Evolutionary conservation across 768 basidiomycete species (phyloP).

Genomic region (Lentinula lateritia): DNA sequence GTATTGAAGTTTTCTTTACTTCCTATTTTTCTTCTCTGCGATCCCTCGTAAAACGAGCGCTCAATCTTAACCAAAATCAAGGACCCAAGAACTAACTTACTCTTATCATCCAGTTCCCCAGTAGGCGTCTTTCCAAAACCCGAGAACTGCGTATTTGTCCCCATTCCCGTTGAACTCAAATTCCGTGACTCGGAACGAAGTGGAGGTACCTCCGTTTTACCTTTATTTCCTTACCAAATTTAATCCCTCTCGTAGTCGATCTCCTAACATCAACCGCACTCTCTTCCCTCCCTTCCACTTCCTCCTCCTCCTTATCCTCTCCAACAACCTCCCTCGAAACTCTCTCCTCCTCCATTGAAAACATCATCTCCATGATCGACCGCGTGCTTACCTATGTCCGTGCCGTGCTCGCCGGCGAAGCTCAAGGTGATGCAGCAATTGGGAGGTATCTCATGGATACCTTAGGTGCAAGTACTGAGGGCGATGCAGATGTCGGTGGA

Average conservation of each 20-base stretch:
- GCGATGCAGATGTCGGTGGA: conserved; percentile 54
- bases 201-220: conserved; percentile 25
- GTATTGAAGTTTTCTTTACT: conserved; percentile 11
- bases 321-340: conserved; percentile 59
- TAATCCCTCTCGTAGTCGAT: conserved; percentile 5
- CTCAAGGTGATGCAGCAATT: conserved; percentile 74
- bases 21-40: background rate
- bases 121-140: conserved; percentile 86
- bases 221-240: too few relatives aligned
- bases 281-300: conserved; percentile 41
- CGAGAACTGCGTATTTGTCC: conserved; percentile 93
- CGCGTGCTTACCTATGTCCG: conserved; percentile 83
- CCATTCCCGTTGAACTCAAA: conserved; percentile 82
- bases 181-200: conserved; percentile 82
- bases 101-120: conserved; percentile 54
- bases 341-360: conserved; percentile 66
- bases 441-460: conserved; percentile 92
- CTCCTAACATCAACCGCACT: background rate
- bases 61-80: too few relatives aligned
- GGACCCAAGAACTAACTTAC: background rate
- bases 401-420: conserved; percentile 71
- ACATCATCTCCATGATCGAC: conserved; percentile 75
- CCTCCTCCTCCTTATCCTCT: conserved; percentile 37
- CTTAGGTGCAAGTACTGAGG: conserved; percentile 65
- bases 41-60: background rate